phyloP scores from a whole-genome alignment of 2,329 filamentous ascomycete genomes.

The Arthroderma sp. region DNA sequence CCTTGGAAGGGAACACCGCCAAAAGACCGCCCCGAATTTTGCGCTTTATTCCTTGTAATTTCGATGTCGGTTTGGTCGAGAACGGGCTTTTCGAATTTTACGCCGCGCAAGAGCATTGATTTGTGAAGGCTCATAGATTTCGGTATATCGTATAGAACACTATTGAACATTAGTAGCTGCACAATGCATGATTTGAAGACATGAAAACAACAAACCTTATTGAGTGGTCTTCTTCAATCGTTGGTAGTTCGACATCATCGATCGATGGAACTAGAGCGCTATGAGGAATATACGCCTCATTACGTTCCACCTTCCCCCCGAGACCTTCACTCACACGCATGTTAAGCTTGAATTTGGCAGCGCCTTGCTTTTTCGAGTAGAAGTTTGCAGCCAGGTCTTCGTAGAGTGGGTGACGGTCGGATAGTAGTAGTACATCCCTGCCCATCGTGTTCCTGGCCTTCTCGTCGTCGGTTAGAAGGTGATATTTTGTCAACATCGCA shows the following conservation, averaged over 20 bases:
- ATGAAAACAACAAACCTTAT: constrained; percentile 50
- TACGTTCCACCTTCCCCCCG: constrained; percentile 67
- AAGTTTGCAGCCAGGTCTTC: constrained; percentile 72
- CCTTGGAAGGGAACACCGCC: constrained; percentile 52
- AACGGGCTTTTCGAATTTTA: constrained; percentile 56
- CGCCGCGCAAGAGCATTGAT: constrained; percentile 81
- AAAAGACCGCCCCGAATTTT: constrained; percentile 53
- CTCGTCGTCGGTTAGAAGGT: constrained; percentile 64
- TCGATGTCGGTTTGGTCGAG: constrained; percentile 67
- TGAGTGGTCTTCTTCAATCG: constrained; percentile 73
- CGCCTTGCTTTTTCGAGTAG: constrained; percentile 76
- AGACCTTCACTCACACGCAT: constrained; percentile 63
- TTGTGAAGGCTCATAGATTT: constrained; percentile 63
- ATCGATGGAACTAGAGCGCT: constrained; percentile 68
- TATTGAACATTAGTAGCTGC: constrained; percentile 23
- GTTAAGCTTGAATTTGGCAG: constrained; percentile 57
- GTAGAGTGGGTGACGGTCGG: constrained; percentile 73
- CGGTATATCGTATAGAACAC: constrained; percentile 77
- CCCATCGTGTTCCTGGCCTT: constrained; percentile 64
- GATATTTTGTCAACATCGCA: constrained; percentile 74
- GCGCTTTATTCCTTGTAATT: constrained; percentile 52
- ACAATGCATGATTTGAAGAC: neutral
- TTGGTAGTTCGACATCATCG: constrained; percentile 55
- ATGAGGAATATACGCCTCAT: constrained; percentile 73
- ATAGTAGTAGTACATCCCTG: constrained; percentile 69